Base-by-base conservation (phyloP, 2,329 filamentous ascomycete genomes). In the Aphanocladium album region DNA sequence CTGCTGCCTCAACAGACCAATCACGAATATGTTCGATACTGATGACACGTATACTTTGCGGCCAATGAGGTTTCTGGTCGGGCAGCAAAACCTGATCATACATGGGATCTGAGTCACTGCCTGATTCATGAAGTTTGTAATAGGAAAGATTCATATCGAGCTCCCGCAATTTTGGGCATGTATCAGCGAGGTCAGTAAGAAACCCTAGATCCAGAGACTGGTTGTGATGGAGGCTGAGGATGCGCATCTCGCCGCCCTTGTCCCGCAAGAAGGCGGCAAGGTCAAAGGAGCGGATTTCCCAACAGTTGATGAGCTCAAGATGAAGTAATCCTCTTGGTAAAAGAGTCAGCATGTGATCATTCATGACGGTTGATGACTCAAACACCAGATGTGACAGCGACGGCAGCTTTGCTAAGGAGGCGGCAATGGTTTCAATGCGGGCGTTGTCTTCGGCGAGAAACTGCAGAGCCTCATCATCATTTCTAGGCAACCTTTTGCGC, bases 141-240 rank as follows among this genome's bases (percentile, higher is more conserved):
- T 92, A 95, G 16, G 85, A 87, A 56, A 96, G 77, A 66, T 96
- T 90, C 80, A 96, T 88, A 53, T 82, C 83, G 43, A 98, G 78
- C 25, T 83, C 80, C 67, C 88, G 79, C 6, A 98, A 79, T 3
- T 80, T 79, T 0, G 91, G 90, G 68, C 92, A 96, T 1, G 83
- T 80, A 4, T 76, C 72, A 19, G 83, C 85, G 50, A 98, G 74
- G 27, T 81, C 73, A 0, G 85, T 82, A 7, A 95, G 78, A 67
- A 96, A 97, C 0, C 82, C 84, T 45, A 97, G 75, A 67, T 87
- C 89, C 43, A 97, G 78, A 2, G 88, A 86, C 63, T 90, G 87
- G 67, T 96, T 96, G 73, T 96, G 89, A 57, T 88, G 84, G 5
- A 97, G 77, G 1, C 80, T 82, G 8, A 98, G 79, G 41, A 83